A percentile compares a stretch with the other conserved stretches of the same genome.
Evolutionary conservation across 2,329 filamentous ascomycete genomes (phyloP).

Genomic region (Aaosphaeria arxii): DNA sequence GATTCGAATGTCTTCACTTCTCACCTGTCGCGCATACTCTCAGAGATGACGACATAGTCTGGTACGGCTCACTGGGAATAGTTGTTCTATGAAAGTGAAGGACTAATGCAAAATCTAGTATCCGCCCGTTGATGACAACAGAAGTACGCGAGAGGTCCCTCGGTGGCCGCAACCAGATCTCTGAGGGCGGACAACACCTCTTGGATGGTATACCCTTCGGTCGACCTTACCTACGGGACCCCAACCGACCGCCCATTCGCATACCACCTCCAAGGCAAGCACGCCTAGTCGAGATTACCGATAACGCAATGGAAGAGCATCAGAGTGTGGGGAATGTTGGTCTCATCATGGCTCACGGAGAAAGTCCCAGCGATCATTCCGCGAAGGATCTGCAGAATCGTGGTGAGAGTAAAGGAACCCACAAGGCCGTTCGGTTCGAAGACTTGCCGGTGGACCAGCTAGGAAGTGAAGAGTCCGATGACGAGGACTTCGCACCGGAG

Average conservation of each 20-base stretch:
- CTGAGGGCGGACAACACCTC: constrained; percentile 72
- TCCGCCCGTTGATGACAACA: constrained; percentile 71
- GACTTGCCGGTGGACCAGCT: constrained; percentile 12
- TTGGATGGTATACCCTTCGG: constrained; percentile 86
- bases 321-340: constrained; percentile 8
- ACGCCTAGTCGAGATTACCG: constrained; percentile 24
- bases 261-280: constrained; percentile 73
- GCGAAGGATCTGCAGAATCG: too few relatives aligned
- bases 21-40: constrained; percentile 67
- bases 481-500: constrained; percentile 25
- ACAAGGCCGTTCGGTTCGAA: constrained; percentile 23
- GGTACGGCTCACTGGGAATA: constrained; percentile 52
- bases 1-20: constrained; percentile 87
- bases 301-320: constrained; percentile 24
- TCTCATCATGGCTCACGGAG: constrained; percentile 10
- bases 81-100: not conserved
- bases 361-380: too few relatives aligned
- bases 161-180: constrained; percentile 78
- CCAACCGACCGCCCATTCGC: constrained; percentile 62
- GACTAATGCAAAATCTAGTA: constrained; percentile 47
- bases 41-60: constrained; percentile 79
- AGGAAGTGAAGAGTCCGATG: constrained; percentile 21
- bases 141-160: constrained; percentile 72
- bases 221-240: constrained; percentile 61
- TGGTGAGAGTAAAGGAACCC: too few relatives aligned